Conservation (phyloP, 257 asterid species). For the Nicotiana attenuata region DNA sequence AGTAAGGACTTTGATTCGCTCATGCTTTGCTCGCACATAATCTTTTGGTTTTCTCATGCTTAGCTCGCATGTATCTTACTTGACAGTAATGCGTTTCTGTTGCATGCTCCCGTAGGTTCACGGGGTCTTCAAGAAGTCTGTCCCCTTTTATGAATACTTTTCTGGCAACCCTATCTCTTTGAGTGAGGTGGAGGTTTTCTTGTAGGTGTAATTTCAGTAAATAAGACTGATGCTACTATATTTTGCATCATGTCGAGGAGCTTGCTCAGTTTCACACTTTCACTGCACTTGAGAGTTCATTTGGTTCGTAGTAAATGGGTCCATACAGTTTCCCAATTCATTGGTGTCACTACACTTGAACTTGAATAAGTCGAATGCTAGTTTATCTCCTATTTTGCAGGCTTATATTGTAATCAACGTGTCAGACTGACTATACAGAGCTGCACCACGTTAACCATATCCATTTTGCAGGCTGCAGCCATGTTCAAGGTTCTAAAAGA, state of each 20-base stretch:
- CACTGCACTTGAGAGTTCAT: not conserved
- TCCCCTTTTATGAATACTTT: not conserved
- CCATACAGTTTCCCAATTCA: not conserved
- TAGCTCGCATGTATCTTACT: constrained; percentile 5
- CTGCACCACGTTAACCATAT: not conserved
- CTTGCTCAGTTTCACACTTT: not conserved
- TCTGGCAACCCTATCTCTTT: not conserved
- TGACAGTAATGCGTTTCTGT: not conserved
- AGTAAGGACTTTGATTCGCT: constrained; percentile 27
- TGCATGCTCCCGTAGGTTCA: not conserved
- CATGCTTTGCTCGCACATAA: not conserved
- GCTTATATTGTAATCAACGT: no score
- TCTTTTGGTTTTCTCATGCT: not conserved
- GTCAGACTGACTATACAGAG: no score
- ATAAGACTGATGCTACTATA: not conserved
- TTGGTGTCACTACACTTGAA: not conserved
- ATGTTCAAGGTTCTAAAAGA: constrained; percentile 75
- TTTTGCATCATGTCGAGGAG: not conserved
- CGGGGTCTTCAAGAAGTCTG: not conserved
- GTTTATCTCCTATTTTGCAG: no score
- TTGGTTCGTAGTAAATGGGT: not conserved
- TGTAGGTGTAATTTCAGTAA: not conserved
- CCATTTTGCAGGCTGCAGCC: constrained; percentile 63
- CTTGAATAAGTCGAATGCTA: no score
- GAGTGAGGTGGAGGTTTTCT: not conserved